Percentiles rank a stretch among this genome's conserved stretches.
Evolutionary conservation across 2,329 filamentous ascomycete species (phyloP).

Genomic region (Fusarium sp.): DNA sequence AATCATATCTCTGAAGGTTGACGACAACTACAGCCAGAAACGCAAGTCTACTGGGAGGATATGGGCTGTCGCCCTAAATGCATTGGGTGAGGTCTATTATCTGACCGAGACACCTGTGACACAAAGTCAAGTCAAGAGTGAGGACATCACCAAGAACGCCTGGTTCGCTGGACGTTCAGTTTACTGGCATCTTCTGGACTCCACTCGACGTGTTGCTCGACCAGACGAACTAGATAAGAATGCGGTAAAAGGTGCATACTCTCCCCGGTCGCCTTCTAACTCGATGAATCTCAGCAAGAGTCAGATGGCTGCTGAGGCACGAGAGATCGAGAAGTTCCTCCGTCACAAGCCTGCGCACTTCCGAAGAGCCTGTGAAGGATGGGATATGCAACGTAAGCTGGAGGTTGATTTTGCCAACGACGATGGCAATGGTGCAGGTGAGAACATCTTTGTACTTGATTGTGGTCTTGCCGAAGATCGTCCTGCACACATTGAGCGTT

Average conservation of each 20-base stretch:
- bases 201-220: constrained; percentile 76
- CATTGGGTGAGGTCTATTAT: constrained; percentile 91
- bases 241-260: constrained; percentile 78
- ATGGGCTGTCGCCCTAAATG: constrained; percentile 95
- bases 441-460: constrained; percentile 78
- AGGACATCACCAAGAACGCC: constrained; percentile 72
- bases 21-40: constrained; percentile 81
- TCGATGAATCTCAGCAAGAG: constrained; percentile 76
- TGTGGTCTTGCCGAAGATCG: constrained; percentile 74
- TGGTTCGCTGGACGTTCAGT: constrained; percentile 84
- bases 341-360: constrained; percentile 81
- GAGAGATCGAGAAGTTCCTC: constrained; percentile 83
- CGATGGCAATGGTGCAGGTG: constrained; percentile 79
- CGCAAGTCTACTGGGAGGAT: constrained; percentile 77
- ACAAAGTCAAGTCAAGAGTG: constrained; percentile 58
- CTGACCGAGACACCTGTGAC: constrained; percentile 76
- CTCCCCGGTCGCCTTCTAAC: constrained; percentile 80
- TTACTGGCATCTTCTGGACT: constrained; percentile 83
- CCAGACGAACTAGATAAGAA: constrained; percentile 79
- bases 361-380: constrained; percentile 79
- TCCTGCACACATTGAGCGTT: constrained; percentile 57
- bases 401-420: constrained; percentile 91
- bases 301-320: constrained; percentile 80
- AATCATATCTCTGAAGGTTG: constrained; percentile 83
- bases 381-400: constrained; percentile 90